Evolutionary conservation across 2,329 filamentous ascomycete genomes (phyloP).

Genomic region (Claviceps sp.): DNA sequence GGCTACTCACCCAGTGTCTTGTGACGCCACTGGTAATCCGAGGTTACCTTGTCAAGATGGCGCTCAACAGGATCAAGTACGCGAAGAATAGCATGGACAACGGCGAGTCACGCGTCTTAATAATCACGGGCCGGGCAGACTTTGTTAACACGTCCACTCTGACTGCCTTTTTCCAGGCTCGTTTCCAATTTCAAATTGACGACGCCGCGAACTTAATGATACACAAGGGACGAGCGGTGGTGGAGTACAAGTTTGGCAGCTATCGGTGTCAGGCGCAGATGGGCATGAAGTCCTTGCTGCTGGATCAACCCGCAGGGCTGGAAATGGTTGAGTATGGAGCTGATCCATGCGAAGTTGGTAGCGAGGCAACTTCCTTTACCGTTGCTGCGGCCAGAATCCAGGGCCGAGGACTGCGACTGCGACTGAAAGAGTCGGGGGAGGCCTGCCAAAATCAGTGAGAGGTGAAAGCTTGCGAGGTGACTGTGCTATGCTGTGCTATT

Average conservation of each 20-base stretch:
- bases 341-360: conserved; percentile 25
- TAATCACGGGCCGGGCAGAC: conserved; percentile 30
- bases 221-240: conserved; percentile 15
- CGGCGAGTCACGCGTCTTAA: conserved; percentile 32
- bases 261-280: conserved; percentile 41
- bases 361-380: conserved; percentile 17
- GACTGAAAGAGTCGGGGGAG: not conserved
- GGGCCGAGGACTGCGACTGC: conserved; percentile 13
- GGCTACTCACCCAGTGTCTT: conserved; percentile 12
- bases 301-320: conserved; percentile 19
- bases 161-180: conserved; percentile 24
- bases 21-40: conserved; percentile 22
- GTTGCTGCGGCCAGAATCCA: conserved; percentile 21
- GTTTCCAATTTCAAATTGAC: conserved; percentile 36
- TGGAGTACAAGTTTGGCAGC: conserved; percentile 42
- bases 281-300: conserved; percentile 27
- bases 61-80: conserved; percentile 36
- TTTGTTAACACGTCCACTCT: conserved; percentile 32
- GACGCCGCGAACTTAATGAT: conserved; percentile 20
- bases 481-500: not conserved
- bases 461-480: not conserved
- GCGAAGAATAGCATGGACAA: conserved; percentile 16
- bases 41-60: conserved; percentile 23
- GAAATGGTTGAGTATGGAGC: conserved; percentile 25
- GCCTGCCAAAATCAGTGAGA: not conserved